These are phyloP conservation scores for Pilaira anomala DNA, from an alignment of 192 early-diverging fungal species.

Conservation along the genomic window DNA sequence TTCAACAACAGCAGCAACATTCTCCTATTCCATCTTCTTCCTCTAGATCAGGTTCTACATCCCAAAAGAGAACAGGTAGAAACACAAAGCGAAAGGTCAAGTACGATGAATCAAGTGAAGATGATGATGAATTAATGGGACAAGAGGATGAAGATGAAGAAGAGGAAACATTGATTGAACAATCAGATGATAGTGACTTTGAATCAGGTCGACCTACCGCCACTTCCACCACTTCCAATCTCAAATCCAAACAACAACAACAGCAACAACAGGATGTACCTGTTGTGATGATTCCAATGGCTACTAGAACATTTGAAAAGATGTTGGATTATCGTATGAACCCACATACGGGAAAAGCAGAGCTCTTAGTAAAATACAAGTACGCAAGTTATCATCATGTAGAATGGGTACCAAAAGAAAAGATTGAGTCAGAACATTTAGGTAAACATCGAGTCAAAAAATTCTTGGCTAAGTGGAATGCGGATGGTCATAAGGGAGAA, in stretches of 20 bases:
- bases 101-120: conserved; percentile 18
- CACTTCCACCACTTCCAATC: not conserved
- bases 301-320: conserved; percentile 46
- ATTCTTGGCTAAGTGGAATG: conserved; percentile 64
- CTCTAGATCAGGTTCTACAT: not conserved
- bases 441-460: conserved; percentile 71
- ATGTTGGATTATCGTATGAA: conserved; percentile 48
- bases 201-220: not conserved
- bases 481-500: conserved; percentile 51
- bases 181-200: conserved; percentile 31
- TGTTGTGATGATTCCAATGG: conserved; percentile 54
- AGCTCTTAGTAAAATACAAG: conserved; percentile 80
- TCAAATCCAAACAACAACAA: not conserved
- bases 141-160: not conserved
- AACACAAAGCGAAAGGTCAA: conserved; percentile 7
- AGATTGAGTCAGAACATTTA: conserved; percentile 52
- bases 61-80: conserved; percentile 4
- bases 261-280: not conserved
- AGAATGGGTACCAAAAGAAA: conserved; percentile 63
- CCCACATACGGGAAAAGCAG: conserved; percentile 44
- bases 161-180: not conserved
- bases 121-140: conserved; percentile 3
- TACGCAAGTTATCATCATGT: conserved; percentile 68
- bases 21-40: not conserved
- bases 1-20: conserved; percentile 2